These are phyloP conservation scores for Pisolithus albus DNA, from an alignment of 768 basidiomycete species.

Conservation along the genomic window DNA sequence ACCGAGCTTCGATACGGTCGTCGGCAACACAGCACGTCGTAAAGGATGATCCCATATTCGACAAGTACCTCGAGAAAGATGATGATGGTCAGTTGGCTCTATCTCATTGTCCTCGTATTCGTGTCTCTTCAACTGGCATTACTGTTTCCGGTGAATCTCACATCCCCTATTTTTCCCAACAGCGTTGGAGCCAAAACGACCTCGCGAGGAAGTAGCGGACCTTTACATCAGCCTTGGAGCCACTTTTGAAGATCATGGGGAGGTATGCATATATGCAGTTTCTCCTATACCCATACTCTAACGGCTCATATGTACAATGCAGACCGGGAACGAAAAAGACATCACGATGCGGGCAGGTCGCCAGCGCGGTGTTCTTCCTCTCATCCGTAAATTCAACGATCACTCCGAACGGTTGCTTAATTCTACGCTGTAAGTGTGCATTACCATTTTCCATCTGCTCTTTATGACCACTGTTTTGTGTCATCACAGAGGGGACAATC, in stretches of 20 bases:
- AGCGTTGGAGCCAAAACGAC: constrained; percentile 76
- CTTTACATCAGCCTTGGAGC: constrained; percentile 81
- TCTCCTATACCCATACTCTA: not conserved
- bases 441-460: constrained; percentile 4
- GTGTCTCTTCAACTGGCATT: not conserved
- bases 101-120: not conserved
- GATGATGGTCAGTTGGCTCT: constrained; percentile 73
- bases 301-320: not conserved
- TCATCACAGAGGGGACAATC: constrained; percentile 44
- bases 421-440: constrained; percentile 56
- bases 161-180: not conserved
- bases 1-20: constrained; percentile 87
- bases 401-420: constrained; percentile 88
- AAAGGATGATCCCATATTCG: constrained; percentile 89
- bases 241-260: constrained; percentile 84
- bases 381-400: constrained; percentile 96
- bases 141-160: not conserved
- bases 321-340: constrained; percentile 89
- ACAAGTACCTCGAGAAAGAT: constrained; percentile 91
- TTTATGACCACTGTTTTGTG: constrained; percentile 1
- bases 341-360: constrained; percentile 94
- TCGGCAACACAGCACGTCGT: constrained; percentile 78
- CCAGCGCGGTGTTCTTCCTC: constrained; percentile 78
- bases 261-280: constrained; percentile 40
- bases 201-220: constrained; percentile 60